Base-by-base conservation (phyloP, 441 rosid genomes). In the Populus hybrid region DNA sequence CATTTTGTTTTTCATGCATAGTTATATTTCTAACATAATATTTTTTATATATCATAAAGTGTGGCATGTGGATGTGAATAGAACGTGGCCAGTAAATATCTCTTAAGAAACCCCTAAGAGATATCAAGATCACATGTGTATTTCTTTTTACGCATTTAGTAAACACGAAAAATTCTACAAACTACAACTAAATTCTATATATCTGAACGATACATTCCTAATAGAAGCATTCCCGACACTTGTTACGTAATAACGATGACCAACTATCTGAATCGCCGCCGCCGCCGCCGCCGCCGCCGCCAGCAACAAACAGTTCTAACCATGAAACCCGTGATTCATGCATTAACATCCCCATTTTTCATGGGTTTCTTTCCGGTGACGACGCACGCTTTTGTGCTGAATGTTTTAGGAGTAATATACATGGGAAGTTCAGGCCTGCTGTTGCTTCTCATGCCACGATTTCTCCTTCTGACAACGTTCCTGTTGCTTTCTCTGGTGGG, bases 401-500 rank as follows among this genome's bases (percentile, higher is more conserved):
- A 7, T 95, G 98, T 89, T 92, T 92, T 77, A 86, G 91, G 76
- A 85, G 79, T 76, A 95, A 94, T 67, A 84, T 95, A 32, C 92
- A 77, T 66, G 98, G 91, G 67, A 94, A 95, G 87, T 95, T 95
- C 84, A 87, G 93, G 80, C 91, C 88, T n/a, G 89, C 97, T 57
- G 95, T 95, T 61, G 86, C 93, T 77, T 91, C 93, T 23, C 89
- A 92, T 72, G 91, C 98, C 73, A 88, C 92, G 98, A 92, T 94
- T 71, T 89, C 94, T 64, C 97, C 99, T 82, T 83, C 91, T 11
- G 99, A 95, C 80, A 88, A 94, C 9, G 91, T 94, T n/a, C 98
- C 91, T 46, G 93, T 95, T 46, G 97, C 99, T 61, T 92, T 95
- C 91, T 94, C 99, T 6, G 99, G 97, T 8, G 99, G 98, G 84